Evolutionary conservation across 495 filamentous ascomycete species (phyloP).

Genomic region (Apodospora peruviana): DNA sequence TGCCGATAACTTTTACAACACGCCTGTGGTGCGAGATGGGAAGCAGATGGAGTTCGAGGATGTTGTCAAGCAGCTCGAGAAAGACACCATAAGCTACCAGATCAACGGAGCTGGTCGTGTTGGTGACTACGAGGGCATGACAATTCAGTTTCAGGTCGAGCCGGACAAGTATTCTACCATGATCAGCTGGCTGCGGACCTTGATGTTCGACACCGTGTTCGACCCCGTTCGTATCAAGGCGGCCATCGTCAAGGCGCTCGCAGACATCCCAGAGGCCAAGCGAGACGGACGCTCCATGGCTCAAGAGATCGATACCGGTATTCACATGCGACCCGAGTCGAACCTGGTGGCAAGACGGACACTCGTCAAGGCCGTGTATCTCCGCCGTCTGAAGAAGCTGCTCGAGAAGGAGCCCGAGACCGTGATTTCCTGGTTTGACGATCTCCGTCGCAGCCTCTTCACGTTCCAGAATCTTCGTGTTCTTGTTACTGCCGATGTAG

Average conservation of each 20-base stretch:
- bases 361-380: constrained; percentile 81
- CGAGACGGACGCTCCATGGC: constrained; percentile 77
- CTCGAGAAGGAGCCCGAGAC: constrained; percentile 65
- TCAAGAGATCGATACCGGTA: constrained; percentile 70
- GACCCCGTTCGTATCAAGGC: constrained; percentile 74
- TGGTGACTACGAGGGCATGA: constrained; percentile 73
- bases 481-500: constrained; percentile 75
- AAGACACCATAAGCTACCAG: constrained; percentile 78
- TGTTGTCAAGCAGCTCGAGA: constrained; percentile 82
- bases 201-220: constrained; percentile 84
- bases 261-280: constrained; percentile 91
- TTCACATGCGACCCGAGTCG: constrained; percentile 68
- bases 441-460: constrained; percentile 67
- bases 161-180: constrained; percentile 77
- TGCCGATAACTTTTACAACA: constrained; percentile 88
- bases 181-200: constrained; percentile 78
- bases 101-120: constrained; percentile 61
- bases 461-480: constrained; percentile 78
- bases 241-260: constrained; percentile 79
- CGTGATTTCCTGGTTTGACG: constrained; percentile 69
- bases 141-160: constrained; percentile 79
- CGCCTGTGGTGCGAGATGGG: constrained; percentile 74
- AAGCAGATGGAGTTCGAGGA: constrained; percentile 81
- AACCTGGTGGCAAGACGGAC: constrained; percentile 72
- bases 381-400: constrained; percentile 74